These are phyloP conservation scores for Elsinoe perseae DNA, from an alignment of 2,329 filamentous ascomycete genomes.

Conservation along the genomic window DNA sequence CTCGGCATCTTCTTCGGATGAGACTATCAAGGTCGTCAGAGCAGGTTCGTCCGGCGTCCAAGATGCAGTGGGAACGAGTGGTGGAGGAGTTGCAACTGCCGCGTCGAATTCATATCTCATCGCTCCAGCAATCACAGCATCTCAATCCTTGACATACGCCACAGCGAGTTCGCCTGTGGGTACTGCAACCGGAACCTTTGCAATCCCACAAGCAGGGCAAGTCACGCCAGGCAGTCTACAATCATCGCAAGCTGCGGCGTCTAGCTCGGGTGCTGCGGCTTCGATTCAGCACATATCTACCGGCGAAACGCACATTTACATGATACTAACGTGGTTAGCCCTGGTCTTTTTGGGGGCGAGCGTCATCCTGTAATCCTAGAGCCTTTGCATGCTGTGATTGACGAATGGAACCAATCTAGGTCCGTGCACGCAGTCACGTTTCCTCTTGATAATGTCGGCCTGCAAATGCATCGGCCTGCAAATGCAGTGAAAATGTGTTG, in stretches of 20 bases:
- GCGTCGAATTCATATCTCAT: background rate
- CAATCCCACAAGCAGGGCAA: constrained; percentile 23
- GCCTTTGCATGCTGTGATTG: no score
- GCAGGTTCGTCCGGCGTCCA: constrained; percentile 26
- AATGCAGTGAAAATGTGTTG: no score
- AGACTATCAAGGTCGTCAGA: constrained; percentile 23
- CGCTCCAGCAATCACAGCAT: constrained; percentile 1
- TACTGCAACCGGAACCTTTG: constrained; percentile 26
- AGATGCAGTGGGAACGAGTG: constrained; percentile 21
- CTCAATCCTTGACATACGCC: constrained; percentile 4
- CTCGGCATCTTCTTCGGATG: constrained; percentile 9
- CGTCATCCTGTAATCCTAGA: no score
- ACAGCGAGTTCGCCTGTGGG: constrained; percentile 21
- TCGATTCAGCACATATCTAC: background rate
- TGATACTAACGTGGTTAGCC: no score
- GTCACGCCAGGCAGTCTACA: background rate
- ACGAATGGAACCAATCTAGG: no score
- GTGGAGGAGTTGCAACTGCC: constrained; percentile 16
- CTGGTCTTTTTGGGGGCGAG: no score
- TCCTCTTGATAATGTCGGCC: no score
- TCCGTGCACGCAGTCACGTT: no score
- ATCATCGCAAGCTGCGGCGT: background rate
- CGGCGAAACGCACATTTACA: background rate
- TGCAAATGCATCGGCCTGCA: no score
- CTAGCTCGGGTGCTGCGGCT: background rate